phyloP scores from a whole-genome alignment of 768 basidiomycete genomes.

The Clavulina sp. region DNA sequence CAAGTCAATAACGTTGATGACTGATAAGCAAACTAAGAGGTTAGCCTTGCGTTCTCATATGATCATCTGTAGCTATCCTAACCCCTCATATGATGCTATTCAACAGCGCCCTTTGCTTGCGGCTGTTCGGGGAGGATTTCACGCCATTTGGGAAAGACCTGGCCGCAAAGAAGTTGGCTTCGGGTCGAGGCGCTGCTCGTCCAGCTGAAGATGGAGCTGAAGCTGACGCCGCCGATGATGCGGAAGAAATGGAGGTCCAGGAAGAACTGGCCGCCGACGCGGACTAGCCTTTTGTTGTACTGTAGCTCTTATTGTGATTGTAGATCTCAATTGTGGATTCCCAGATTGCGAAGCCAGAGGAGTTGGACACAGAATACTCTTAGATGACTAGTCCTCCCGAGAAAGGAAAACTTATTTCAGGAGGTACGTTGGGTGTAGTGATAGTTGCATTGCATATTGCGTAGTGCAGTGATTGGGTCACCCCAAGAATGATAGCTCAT shows the following conservation, averaged over 20 bases:
- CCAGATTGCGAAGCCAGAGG: too few species aligned
- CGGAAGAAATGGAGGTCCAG: neutral
- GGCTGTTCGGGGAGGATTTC: slow-evolving; percentile 69
- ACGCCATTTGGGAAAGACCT: slow-evolving; percentile 19
- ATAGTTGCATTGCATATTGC: too few species aligned
- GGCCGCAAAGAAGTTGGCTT: neutral
- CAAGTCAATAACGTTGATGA: slow-evolving; percentile 74
- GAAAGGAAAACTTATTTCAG: too few species aligned
- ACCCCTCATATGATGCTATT: neutral
- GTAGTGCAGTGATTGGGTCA: too few species aligned
- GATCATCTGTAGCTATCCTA: neutral
- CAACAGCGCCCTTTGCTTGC: slow-evolving; percentile 64
- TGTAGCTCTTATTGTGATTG: too few species aligned
- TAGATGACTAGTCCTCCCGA: too few species aligned
- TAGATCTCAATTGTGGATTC: slow-evolving; percentile 1
- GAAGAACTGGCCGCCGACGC: neutral
- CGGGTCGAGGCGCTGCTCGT: too few species aligned
- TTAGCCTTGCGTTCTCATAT: slow-evolving; percentile 16
- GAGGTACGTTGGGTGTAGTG: too few species aligned
- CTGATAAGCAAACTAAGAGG: slow-evolving; percentile 96
- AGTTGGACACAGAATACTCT: too few species aligned
- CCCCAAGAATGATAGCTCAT: too few species aligned
- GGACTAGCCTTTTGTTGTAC: neutral
- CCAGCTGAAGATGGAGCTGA: neutral
- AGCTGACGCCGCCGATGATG: neutral